phyloP scores from a whole-genome alignment of 2,329 filamentous ascomycete species.

The Aspergillus fijiensis region DNA sequence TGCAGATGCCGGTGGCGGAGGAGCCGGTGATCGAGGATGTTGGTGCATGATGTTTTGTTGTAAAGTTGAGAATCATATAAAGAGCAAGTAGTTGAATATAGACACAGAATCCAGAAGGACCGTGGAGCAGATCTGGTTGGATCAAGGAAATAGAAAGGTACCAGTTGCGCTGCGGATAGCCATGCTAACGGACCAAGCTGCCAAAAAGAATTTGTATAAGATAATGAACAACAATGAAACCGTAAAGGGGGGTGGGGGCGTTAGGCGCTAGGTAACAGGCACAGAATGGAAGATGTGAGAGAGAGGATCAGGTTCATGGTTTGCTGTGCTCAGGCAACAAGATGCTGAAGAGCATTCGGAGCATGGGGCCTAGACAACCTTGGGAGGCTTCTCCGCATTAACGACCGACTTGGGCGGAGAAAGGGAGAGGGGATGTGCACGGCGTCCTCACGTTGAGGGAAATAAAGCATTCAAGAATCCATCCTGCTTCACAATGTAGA shows the following conservation, averaged over 20 bases:
- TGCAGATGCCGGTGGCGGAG: conserved; percentile 70
- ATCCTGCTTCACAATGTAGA: conserved; percentile 16
- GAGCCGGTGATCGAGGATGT: conserved; percentile 73
- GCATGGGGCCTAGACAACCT: conserved; percentile 30
- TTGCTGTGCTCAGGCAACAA: conserved; percentile 28
- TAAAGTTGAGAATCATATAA: background rate
- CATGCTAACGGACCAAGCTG: conserved; percentile 39
- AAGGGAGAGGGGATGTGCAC: conserved; percentile 26
- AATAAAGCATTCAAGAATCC: conserved; percentile 24
- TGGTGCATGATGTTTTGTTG: conserved; percentile 72
- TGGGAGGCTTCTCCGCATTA: conserved; percentile 43
- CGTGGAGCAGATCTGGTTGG: conserved; percentile 18
- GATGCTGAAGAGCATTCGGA: conserved; percentile 26
- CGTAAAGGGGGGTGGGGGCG: background rate
- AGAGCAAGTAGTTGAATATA: background rate
- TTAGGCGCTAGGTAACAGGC: conserved; percentile 18
- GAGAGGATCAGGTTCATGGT: conserved; percentile 25
- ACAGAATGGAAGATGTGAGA: conserved; percentile 15
- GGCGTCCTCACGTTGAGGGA: conserved; percentile 30
- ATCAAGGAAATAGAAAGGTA: conserved; percentile 36
- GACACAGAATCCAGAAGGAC: conserved; percentile 12
- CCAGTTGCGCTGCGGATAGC: conserved; percentile 32
- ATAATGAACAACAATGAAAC: conserved; percentile 7
- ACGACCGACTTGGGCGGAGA: conserved; percentile 23
- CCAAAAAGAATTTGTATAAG: conserved; percentile 13